Conservation (phyloP, 257 asterid species). For the Coffea eugenioides region DNA sequence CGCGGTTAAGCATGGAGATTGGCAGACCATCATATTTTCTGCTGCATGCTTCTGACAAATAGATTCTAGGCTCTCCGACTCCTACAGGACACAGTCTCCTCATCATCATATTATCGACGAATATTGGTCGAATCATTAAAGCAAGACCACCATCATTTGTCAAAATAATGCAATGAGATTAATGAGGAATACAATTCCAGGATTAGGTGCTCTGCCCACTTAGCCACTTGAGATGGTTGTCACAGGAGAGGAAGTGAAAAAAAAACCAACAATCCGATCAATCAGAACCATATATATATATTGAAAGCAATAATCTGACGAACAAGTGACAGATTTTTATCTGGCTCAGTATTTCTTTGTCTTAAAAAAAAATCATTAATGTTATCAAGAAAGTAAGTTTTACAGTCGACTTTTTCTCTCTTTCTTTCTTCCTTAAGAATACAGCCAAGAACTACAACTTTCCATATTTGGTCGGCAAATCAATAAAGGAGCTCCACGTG, state of each 20-base stretch:
- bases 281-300: not conserved
- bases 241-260: too few species aligned
- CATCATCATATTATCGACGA: not conserved
- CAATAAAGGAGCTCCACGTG: not conserved
- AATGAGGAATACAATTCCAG: not conserved
- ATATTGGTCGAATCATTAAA: not conserved
- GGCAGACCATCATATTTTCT: not conserved
- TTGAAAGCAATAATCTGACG: not conserved
- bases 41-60: not conserved
- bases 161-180: not conserved
- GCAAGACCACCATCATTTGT: not conserved
- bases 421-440: not conserved
- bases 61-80: not conserved
- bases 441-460: not conserved
- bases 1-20: not conserved
- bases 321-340: not conserved
- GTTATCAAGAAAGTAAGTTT: not conserved
- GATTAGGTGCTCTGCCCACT: constrained; percentile 8
- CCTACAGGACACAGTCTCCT: not conserved
- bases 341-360: not conserved
- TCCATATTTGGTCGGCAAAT: not conserved
- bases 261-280: not conserved
- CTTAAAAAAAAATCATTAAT: not conserved
- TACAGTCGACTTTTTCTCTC: not conserved
- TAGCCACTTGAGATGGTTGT: not conserved